phyloP scores from a whole-genome alignment of 176 grass and related monocot genomes.

The Cocos nucifera region DNA sequence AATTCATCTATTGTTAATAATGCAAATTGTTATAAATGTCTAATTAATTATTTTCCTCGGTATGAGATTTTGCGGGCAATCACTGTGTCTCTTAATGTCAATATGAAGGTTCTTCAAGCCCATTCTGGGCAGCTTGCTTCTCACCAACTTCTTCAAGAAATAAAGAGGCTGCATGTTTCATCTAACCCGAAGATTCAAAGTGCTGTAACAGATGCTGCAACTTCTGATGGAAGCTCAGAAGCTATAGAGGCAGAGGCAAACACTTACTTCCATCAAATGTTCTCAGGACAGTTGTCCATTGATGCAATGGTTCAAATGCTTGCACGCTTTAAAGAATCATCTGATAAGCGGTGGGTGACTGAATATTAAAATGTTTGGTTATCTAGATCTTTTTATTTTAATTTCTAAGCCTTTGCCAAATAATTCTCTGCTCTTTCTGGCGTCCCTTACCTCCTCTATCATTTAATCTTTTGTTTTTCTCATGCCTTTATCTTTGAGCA shows the following conservation, averaged over 20 bases:
- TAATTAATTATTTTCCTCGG: no score
- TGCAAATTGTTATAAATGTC: no score
- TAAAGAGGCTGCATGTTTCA: constrained; percentile 48
- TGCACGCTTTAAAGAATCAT: constrained; percentile 80
- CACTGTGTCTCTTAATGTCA: background rate
- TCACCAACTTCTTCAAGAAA: constrained; percentile 57
- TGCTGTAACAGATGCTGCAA: constrained; percentile 28
- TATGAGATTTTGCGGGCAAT: no score
- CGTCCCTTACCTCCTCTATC: no score
- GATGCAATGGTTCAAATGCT: constrained; percentile 95
- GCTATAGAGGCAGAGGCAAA: constrained; percentile 66
- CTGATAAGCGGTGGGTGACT: constrained; percentile 46
- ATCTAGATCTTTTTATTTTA: no score
- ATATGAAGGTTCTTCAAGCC: constrained; percentile 57
- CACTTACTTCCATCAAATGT: constrained; percentile 87
- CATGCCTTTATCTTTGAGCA: no score
- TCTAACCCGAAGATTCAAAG: constrained; percentile 40
- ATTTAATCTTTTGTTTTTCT: no score
- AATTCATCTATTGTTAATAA: no score
- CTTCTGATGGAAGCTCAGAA: constrained; percentile 44
- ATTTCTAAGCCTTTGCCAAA: no score
- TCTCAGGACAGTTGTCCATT: constrained; percentile 65
- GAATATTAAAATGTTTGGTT: background rate
- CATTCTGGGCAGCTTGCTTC: constrained; percentile 53
- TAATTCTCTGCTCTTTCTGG: no score